Evolutionary conservation across 805 yeast genomes (phyloP).

Genomic region (Tetrapisispora pingtungensis): DNA sequence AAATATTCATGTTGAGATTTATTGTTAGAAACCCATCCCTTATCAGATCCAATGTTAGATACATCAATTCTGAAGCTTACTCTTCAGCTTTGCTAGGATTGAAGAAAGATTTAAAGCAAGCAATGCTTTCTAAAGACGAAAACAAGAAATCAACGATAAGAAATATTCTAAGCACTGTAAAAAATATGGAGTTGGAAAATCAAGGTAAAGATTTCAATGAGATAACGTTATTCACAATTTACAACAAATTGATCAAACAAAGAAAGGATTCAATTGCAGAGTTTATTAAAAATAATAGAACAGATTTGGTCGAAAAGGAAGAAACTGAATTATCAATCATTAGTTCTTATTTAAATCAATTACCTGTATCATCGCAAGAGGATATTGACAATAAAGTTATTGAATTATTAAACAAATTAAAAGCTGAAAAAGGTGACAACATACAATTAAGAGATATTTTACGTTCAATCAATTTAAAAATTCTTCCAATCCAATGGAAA

Average conservation of each 20-base stretch:
- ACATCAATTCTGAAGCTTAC: conserved; percentile 31
- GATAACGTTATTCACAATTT: conserved; percentile 29
- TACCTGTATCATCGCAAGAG: conserved; percentile 42
- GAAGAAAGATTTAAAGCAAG: conserved; percentile 36
- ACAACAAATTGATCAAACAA: conserved; percentile 38
- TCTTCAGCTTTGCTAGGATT: conserved; percentile 26
- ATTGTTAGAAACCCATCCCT: not conserved
- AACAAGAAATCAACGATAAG: conserved; percentile 37
- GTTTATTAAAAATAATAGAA: conserved; percentile 37
- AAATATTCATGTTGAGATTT: conserved; percentile 4
- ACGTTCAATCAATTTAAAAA: conserved; percentile 27
- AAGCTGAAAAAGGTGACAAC: conserved; percentile 13
- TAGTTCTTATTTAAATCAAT: conserved; percentile 28
- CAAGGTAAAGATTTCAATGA: conserved; percentile 29
- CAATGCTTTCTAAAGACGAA: conserved; percentile 39
- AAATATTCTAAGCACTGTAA: conserved; percentile 33
- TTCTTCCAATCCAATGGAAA: conserved; percentile 30
- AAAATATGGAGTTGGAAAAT: conserved; percentile 36
- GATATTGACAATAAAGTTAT: conserved; percentile 31
- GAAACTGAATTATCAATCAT: conserved; percentile 36
- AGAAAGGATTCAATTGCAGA: conserved; percentile 41
- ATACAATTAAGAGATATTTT: conserved; percentile 27
- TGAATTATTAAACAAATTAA: conserved; percentile 17
- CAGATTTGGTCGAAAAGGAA: conserved; percentile 48
- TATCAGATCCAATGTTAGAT: conserved; percentile 14